Evolutionary conservation across 352 stramenopile genomes (phyloP).

Genomic region (Phytopythium oedochilum): DNA sequence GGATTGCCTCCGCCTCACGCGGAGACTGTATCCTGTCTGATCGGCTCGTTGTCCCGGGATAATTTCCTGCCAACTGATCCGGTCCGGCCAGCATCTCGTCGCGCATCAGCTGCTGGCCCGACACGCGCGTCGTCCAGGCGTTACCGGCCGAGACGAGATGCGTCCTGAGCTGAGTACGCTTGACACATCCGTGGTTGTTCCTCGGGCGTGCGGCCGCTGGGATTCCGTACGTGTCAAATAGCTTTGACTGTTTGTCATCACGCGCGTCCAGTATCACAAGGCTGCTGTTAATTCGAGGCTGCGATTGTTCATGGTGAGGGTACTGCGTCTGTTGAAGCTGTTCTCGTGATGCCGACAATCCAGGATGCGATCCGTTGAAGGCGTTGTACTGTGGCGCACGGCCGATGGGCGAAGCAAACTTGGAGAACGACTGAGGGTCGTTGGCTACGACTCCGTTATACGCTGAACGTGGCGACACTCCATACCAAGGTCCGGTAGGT

Average conservation of each 20-base stretch:
- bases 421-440: conserved; percentile 34
- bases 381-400: conserved; percentile 36
- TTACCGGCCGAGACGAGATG: conserved; percentile 34
- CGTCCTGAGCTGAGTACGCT: conserved; percentile 48
- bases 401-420: conserved; percentile 38
- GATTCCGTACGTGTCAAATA: conserved; percentile 71
- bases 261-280: conserved; percentile 46
- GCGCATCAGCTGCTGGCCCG: conserved; percentile 18
- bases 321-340: neutral
- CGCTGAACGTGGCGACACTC: neutral
- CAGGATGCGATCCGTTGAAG: conserved; percentile 24
- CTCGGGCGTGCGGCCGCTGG: conserved; percentile 5
- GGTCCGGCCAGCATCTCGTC: conserved; percentile 18
- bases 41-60: conserved; percentile 14
- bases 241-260: conserved; percentile 42
- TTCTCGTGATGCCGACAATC: neutral
- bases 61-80: neutral
- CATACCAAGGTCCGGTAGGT: conserved; percentile 9
- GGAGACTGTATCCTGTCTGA: conserved; percentile 9
- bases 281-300: conserved; percentile 18
- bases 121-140: conserved; percentile 24
- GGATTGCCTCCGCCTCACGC: neutral
- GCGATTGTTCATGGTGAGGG: conserved; percentile 3
- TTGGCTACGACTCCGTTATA: conserved; percentile 3
- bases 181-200: conserved; percentile 30